Evolutionary conservation across 2,329 filamentous ascomycete genomes (phyloP), one percentile per base, ranked within the genome.

Genomic region (Pyrenophora tritici-repentis): DNA sequence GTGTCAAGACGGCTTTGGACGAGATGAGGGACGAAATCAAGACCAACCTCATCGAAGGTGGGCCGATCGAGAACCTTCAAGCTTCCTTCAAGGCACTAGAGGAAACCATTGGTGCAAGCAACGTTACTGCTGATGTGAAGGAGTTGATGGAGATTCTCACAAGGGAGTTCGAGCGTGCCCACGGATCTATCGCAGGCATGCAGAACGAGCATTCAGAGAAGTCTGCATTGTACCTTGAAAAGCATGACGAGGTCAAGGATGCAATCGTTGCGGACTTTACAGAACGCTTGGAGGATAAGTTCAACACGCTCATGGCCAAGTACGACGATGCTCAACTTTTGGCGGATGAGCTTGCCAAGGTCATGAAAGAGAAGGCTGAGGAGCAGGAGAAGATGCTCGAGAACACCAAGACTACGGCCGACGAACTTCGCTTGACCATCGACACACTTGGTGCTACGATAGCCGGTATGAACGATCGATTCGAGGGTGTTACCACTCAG

Each of bases 381-480:
- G 83, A 88, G 58, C 86, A 91, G 56, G 84, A 92, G 51, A 86
- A 89, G 47, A 85, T 91, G 4, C 79, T 95, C 6, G 80, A 86
- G 13, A 84, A 81, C 54, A 93, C 89, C 20, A 96, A 91, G 74
- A 81, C 83, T 4, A 84, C 95, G 45, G 86, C 91, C 0, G 92
- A 97, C 55, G 94, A 97, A 62, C 83, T 97, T 51, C 93, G 90
- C 72, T 78, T 90, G 7, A 84, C 95, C 1, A 87, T 96, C 49
- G 91, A 96, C 62, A 91, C 90, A 0, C 86, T 97, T 39, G 90
- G 91, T 6, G 85, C 85, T 1, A 72, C 78, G n/a, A 70, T 81
- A 34, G 77, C 78, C 3, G 71, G 70, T 14, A 76, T 80, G 67
- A 75, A 77, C 29, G 70, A 70, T 31, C 87, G 86, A 6, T 86